Percentiles rank a stretch among this genome's conserved stretches.
Evolutionary conservation across 2,329 filamentous ascomycete species (phyloP).

Genomic region (Zelopaecilomyces penicillatus): DNA sequence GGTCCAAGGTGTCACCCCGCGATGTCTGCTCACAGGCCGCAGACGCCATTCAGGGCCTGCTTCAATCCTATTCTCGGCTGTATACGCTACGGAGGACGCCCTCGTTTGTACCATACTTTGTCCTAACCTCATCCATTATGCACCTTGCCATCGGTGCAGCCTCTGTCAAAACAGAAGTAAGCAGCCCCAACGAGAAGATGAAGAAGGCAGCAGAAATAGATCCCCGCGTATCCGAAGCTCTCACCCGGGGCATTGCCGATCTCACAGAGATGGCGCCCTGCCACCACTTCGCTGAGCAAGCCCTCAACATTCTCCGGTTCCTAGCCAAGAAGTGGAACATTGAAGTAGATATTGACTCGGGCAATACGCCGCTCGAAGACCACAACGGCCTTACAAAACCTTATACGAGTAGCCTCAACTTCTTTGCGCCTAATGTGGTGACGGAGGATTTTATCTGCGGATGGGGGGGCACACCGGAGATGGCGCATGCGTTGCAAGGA

Average conservation of each 20-base stretch:
- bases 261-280: constrained; percentile 53
- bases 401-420: constrained; percentile 45
- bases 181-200: constrained; percentile 16
- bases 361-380: constrained; percentile 24
- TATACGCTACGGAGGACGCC: constrained; percentile 52
- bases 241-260: constrained; percentile 48
- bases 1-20: constrained; percentile 53
- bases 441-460: constrained; percentile 40
- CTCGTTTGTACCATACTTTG: constrained; percentile 54
- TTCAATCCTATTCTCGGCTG: constrained; percentile 48
- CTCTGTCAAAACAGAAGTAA: constrained; percentile 12
- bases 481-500: constrained; percentile 9
- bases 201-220: constrained; percentile 27
- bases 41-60: constrained; percentile 48
- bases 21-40: constrained; percentile 58
- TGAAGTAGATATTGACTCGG: constrained; percentile 34
- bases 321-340: constrained; percentile 52
- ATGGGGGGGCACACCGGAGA: constrained; percentile 29
- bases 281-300: constrained; percentile 53
- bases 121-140: constrained; percentile 53
- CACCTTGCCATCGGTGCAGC: constrained; percentile 46
- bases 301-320: constrained; percentile 50
- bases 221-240: constrained; percentile 33
- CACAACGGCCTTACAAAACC: constrained; percentile 37
- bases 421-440: constrained; percentile 44